Conservation (phyloP, 257 asterid species). For the Fraxinus cuspidata region DNA sequence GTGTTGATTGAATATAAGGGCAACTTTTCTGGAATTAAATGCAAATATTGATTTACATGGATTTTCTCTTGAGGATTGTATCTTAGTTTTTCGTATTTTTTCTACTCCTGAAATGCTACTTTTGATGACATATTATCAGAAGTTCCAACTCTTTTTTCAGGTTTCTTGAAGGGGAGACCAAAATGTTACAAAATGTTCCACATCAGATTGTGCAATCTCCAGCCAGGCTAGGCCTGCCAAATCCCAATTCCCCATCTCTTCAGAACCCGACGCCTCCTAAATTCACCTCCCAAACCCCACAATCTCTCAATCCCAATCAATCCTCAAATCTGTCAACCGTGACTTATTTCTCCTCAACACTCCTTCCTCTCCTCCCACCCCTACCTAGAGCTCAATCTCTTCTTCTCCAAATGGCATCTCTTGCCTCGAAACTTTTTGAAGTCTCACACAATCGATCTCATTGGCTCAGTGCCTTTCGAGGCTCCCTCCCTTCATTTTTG, state of each 20-base stretch:
- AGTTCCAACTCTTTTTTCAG: conserved; percentile 21
- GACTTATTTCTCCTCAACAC: conserved; percentile 62
- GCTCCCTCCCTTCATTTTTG: conserved; percentile 72
- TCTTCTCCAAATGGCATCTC: conserved; percentile 83
- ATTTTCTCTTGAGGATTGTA: background rate
- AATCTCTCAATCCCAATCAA: conserved; percentile 48
- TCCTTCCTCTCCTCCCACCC: conserved; percentile 92
- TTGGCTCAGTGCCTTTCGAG: conserved; percentile 79
- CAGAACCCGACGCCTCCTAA: conserved; percentile 67
- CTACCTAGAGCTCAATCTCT: conserved; percentile 86
- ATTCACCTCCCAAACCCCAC: conserved; percentile 57
- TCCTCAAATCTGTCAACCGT: conserved; percentile 40
- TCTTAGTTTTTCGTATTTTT: background rate
- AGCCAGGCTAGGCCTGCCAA: conserved; percentile 86
- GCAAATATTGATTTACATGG: background rate
- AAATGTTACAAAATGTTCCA: conserved; percentile 69
- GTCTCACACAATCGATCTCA: conserved; percentile 78
- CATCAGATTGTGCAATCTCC: conserved; percentile 92
- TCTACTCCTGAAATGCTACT: background rate
- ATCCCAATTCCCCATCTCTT: conserved; percentile 84
- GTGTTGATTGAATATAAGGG: background rate
- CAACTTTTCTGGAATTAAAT: background rate
- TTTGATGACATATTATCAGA: background rate
- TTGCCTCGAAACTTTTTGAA: conserved; percentile 76
- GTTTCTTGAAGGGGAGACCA: conserved; percentile 14